Base-by-base conservation (phyloP, 805 yeast species). In the Saturnispora besseyi region DNA sequence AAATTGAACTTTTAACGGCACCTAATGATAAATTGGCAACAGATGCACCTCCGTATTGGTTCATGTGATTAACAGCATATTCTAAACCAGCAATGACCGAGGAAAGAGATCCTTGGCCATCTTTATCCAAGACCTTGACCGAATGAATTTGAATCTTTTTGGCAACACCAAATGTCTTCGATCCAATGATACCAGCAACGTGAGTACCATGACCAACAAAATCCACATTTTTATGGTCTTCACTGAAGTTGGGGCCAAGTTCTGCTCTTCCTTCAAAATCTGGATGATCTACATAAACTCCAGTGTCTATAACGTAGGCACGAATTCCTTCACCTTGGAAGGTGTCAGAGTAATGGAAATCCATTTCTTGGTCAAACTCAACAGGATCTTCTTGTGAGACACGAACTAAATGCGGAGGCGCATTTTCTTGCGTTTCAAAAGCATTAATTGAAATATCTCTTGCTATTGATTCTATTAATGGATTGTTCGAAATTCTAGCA, bases 131-230 rank as follows among this genome's bases (percentile, higher is more conserved):
- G 0, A 87, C 89, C 60, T 89, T 90, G 11, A 91, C 79, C 26
- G 84, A 93, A 9, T 85, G 70, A 8, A 89, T 61, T 9, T 71
- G 70, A 13, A 77, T 78, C 38, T 76, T 65, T 62, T 90, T 89
- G 15, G 96, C 87, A 3, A 87, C 93, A 6, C 97, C 97, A 67
- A 71, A 89, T 2, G 81, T 78, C 48, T 68, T 72, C 2, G 96
- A 86, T 0, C 91, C 96, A 49, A 87, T 76, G 11, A 87, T 69
- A 3, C 96, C 96, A 0, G 96, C 96, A 44, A 90, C 95, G 65
- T 89, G 96, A 1, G 96, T 87, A 0, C 96, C 97, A 63, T 89
- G 97, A 0, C 96, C 96, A 57, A 82, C 82, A 9, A 67, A 67
- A 62, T 90, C 96, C 4, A 58, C 50, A 6, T 86, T 87, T 1